phyloP scores from a whole-genome alignment of 768 basidiomycete species.

The Leccinum disarticulatum region DNA sequence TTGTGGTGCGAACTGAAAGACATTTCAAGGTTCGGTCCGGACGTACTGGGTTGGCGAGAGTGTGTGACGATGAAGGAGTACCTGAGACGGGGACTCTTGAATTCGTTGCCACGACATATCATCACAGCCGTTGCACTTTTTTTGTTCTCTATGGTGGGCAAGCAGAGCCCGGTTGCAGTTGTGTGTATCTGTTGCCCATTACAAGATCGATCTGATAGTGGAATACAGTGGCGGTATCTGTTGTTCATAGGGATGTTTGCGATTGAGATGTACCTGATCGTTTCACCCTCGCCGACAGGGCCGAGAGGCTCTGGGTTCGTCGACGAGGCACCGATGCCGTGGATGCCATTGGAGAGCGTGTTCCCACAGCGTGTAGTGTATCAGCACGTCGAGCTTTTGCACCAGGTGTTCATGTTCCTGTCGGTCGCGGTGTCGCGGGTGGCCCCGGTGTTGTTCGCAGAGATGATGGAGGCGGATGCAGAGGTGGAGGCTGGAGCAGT shows the following conservation, averaged over 20 bases:
- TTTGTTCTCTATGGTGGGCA: slow-evolving; percentile 62
- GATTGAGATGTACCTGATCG: slow-evolving; percentile 63
- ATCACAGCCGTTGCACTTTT: slow-evolving; percentile 56
- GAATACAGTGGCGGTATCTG: slow-evolving; percentile 72
- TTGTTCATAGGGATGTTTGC: slow-evolving; percentile 62
- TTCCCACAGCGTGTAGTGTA: slow-evolving; percentile 70
- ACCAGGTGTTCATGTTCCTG: slow-evolving; percentile 72
- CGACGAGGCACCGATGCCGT: slow-evolving; percentile 13
- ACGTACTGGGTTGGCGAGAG: slow-evolving; percentile 63
- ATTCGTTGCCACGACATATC: slow-evolving; percentile 65
- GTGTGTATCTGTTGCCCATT: slow-evolving; percentile 43
- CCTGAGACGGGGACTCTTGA: slow-evolving; percentile 61
- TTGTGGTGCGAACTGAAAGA: background rate
- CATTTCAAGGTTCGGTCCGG: slow-evolving; percentile 68
- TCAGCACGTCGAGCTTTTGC: slow-evolving; percentile 77
- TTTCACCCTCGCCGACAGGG: slow-evolving; percentile 41
- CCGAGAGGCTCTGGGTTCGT: slow-evolving; percentile 21
- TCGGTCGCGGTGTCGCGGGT: slow-evolving; percentile 72
- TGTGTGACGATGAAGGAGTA: slow-evolving; percentile 73
- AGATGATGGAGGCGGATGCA: slow-evolving; percentile 27
- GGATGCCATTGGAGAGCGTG: slow-evolving; percentile 37
- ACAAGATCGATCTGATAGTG: slow-evolving; percentile 14
- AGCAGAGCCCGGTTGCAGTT: slow-evolving; percentile 58
- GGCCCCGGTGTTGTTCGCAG: slow-evolving; percentile 63
- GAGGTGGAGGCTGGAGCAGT: slow-evolving; percentile 21